Evolutionary conservation across 805 yeast species (phyloP).

Genomic region (Yarrowia alimentaria): DNA sequence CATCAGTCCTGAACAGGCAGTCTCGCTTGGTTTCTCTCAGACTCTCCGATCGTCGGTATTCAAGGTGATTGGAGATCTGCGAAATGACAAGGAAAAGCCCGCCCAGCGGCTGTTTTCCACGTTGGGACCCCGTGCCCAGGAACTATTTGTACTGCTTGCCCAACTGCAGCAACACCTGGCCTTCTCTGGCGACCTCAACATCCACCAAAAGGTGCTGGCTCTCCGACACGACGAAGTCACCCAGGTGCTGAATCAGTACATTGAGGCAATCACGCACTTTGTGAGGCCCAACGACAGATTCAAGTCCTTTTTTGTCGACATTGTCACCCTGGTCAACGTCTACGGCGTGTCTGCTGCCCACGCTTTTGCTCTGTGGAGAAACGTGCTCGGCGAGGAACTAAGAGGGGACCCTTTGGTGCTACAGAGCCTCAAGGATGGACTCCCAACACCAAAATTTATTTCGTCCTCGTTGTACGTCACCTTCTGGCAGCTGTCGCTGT

Average conservation of each 20-base stretch:
- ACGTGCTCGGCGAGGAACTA: slow-evolving; percentile 45
- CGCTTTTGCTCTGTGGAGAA: slow-evolving; percentile 80
- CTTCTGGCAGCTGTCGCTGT: slow-evolving; percentile 73
- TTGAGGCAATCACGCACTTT: slow-evolving; percentile 57
- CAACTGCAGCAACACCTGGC: slow-evolving; percentile 46
- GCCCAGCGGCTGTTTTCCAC: slow-evolving; percentile 52
- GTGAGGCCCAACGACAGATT: slow-evolving; percentile 37
- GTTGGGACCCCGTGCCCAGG: slow-evolving; percentile 50
- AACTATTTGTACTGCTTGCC: slow-evolving; percentile 63
- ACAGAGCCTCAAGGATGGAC: slow-evolving; percentile 38
- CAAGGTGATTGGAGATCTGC: slow-evolving; percentile 55
- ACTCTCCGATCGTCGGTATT: slow-evolving; percentile 57
- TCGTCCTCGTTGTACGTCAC: slow-evolving; percentile 48
- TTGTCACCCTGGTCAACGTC: slow-evolving; percentile 34
- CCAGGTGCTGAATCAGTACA: slow-evolving; percentile 63
- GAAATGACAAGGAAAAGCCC: slow-evolving; percentile 50
- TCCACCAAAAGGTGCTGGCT: slow-evolving; percentile 69
- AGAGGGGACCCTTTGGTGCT: slow-evolving; percentile 32
- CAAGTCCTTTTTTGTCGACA: slow-evolving; percentile 26
- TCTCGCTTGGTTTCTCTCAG: slow-evolving; percentile 62
- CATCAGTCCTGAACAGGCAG: slow-evolving; percentile 62
- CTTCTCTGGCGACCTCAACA: slow-evolving; percentile 38
- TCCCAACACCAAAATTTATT: slow-evolving; percentile 33
- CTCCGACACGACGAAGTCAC: slow-evolving; percentile 69
- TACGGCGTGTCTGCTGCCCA: slow-evolving; percentile 46